Conservation (phyloP, 768 basidiomycete species). For the Ramaria sp. region DNA sequence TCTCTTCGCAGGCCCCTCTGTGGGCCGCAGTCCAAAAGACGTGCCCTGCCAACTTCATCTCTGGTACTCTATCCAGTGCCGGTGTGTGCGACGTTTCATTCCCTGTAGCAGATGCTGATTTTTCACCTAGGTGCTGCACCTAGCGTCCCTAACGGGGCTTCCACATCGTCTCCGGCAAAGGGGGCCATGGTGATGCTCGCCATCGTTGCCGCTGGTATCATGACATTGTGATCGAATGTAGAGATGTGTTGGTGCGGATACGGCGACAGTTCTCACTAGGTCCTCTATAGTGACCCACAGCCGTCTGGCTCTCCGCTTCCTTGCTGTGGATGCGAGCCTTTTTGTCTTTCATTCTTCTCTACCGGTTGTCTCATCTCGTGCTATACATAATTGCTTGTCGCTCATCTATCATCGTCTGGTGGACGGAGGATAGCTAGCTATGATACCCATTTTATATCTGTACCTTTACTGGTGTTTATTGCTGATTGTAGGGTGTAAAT, state of each 20-base stretch:
- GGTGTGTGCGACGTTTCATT: slow-evolving; percentile 22
- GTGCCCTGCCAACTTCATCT: slow-evolving; percentile 68
- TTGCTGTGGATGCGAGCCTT: background rate
- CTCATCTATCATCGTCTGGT: background rate
- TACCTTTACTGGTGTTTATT: background rate
- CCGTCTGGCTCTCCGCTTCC: background rate
- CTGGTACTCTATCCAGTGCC: slow-evolving; percentile 55
- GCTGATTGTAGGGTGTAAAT: no score
- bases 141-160: background rate
- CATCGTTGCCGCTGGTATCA: background rate
- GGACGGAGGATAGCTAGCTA: background rate
- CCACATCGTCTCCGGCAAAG: background rate
- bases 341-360: background rate
- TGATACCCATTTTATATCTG: background rate
- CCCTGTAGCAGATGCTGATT: background rate
- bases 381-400: background rate
- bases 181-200: background rate
- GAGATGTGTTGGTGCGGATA: background rate
- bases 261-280: background rate
- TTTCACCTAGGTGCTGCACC: background rate
- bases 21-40: slow-evolving; percentile 49
- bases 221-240: background rate
- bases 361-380: background rate
- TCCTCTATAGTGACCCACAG: background rate
- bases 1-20: slow-evolving; percentile 53